Evolutionary conservation across 208 protist genomes (phyloP), one percentile per base, ranked within the genome.

Genomic region (Balamuthia mandrillaris): DNA sequence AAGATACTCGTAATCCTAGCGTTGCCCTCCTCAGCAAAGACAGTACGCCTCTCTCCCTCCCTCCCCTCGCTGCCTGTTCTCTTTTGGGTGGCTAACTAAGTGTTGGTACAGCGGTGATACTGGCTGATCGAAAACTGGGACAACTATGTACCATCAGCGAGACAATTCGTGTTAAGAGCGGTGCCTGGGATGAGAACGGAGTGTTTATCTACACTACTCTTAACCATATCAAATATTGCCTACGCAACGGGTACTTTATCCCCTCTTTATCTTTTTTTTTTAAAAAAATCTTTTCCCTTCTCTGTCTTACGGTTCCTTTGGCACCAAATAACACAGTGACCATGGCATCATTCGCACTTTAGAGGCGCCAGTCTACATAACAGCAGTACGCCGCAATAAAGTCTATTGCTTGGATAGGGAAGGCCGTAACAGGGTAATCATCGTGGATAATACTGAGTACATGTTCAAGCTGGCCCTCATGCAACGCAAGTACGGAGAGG

Each of bases 131-230:
- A 47, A 94, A 95, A 52, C 88, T 99, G 7, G 94, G 96, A 65
- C 92, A 90, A 18, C 92, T 98, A 65, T 94, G 94, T 77, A 94
- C 89, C 54, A 84, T 99, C 7, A 52, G 95, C 54, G 97, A 99
- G 92, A 96, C 91, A n/a, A 93, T 96, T 14, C 90, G 95, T 29
- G 95, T 99, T 68, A 99, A 99, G 92, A 96, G 92, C 49, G 97
- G 93, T 81, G 95, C 79, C 1, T 97, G 96, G 82, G 94, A 98
- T 39, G 89, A 92, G 35, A 85, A 68, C 42, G 89, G 86, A 42
- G 94, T 98, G 6, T 96, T 99, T 49, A 95, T 99, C 72, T 99
- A 98, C 91, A 98, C 96, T 18, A 99, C 98, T 3, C 89, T 94
- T 1, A 98, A 97, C 90, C 98, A 99, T 89, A 94, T 99, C 61